Base-by-base conservation (phyloP, 1,139 yeast genomes). In the Geotrichum restrictum region DNA sequence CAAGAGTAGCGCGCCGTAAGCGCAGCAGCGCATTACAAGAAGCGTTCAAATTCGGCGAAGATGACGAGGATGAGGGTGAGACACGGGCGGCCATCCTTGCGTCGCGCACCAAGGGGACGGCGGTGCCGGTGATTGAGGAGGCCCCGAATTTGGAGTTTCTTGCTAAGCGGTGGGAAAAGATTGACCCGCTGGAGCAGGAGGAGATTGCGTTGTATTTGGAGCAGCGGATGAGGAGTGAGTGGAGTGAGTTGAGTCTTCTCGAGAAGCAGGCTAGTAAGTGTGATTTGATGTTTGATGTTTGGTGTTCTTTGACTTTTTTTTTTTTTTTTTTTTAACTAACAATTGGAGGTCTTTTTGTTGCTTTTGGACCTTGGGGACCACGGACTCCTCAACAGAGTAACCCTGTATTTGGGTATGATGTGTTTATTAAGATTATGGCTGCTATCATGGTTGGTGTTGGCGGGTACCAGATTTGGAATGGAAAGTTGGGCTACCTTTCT, bases 141-240 rank as follows among this genome's bases (percentile, higher is more conserved):
- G 61, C 63, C 19, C 74, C 74, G 13, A 60, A 64, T 33, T 57
- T 64, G 18, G 55, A 56, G 43, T 60, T 59, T 29, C 60, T 70
- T 41, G 58, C 59, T 36, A 61, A 62, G 54, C 62, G 71, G 27
- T 75, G 79, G 79, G 46, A 57, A 19, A 64, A 61, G 49, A 62
- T 74, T 69, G 69, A 71, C 38, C 65, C 66, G 13, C 66, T 68
- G 19, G 65, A 73, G 49, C 74, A 68, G 58, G 77, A 74, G 46
- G 78, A 74, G 56, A 64, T 75, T n/a, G 63, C 67, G 21, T 71
- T 73, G 50, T 75, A 74, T 57, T 60, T 75, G 18, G 74, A 71
- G 49, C 75, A 75, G 67, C 63, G 66, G 42, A 72, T 72, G 74
- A 68, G 74, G 24, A 75, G 69, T 16, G 65, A 68, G 54, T 75